phyloP scores from a whole-genome alignment of 2,329 filamentous ascomycete genomes.

The Alternaria conjuncta region DNA sequence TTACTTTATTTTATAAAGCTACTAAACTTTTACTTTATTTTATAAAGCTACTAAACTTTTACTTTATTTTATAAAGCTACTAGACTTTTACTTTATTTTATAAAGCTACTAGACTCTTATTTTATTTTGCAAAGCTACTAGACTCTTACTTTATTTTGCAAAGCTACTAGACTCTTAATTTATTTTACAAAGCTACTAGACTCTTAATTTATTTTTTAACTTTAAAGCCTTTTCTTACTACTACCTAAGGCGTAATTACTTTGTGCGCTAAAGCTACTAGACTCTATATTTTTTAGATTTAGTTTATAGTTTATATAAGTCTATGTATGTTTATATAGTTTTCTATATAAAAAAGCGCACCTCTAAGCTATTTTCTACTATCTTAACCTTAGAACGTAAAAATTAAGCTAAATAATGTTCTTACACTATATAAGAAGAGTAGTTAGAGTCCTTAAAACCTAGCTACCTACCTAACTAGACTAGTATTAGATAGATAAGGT shows the following conservation, averaged over 20 bases:
- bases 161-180: neutral
- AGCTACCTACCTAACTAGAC: no score
- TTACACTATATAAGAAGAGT: neutral
- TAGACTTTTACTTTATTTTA: no score
- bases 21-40: no score
- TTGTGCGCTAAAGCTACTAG: neutral
- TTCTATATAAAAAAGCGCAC: neutral
- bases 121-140: neutral
- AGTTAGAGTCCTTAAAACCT: no score
- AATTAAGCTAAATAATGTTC: neutral
- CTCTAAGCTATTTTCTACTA: conserved; percentile 1
- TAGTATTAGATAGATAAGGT: no score
- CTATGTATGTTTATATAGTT: neutral
- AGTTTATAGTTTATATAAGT: neutral
- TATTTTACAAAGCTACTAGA: neutral
- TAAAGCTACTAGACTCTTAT: neutral
- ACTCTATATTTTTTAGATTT: neutral
- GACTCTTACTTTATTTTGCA: neutral
- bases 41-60: neutral
- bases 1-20: no score
- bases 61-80: no score
- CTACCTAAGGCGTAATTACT: neutral
- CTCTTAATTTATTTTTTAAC: neutral
- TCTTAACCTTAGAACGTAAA: conserved; percentile 23
- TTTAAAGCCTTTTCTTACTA: neutral